These are phyloP conservation scores for Tetrapisispora arboricola DNA, from an alignment of 805 yeast species.

Conservation along the genomic window DNA sequence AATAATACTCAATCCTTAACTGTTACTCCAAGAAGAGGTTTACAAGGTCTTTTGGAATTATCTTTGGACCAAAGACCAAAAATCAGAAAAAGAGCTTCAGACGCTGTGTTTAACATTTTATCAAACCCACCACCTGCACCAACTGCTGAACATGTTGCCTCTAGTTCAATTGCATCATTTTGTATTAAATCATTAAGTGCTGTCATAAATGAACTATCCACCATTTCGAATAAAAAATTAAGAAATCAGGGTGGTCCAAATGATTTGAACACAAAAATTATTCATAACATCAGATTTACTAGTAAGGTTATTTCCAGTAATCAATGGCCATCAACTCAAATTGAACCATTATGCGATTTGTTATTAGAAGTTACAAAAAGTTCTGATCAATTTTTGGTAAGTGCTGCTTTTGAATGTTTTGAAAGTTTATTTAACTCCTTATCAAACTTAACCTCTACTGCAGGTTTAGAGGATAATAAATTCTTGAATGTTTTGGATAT, in stretches of 20 bases:
- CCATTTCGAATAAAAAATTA: conserved; percentile 27
- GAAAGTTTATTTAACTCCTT: conserved; percentile 21
- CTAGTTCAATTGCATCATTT: conserved; percentile 57
- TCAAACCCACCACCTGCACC: conserved; percentile 66
- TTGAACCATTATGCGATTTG: conserved; percentile 66
- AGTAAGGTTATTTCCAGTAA: conserved; percentile 58
- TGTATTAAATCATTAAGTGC: conserved; percentile 47
- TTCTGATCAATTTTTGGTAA: conserved; percentile 75
- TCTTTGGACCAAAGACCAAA: conserved; percentile 87
- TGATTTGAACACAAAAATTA: conserved; percentile 47
- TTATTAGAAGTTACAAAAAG: conserved; percentile 69
- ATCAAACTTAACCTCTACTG: conserved; percentile 32
- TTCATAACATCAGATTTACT: conserved; percentile 72
- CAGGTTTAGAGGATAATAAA: conserved; percentile 50
- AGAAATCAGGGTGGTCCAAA: conserved; percentile 31
- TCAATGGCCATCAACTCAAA: conserved; percentile 69
- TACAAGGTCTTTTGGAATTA: conserved; percentile 65
- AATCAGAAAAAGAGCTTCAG: conserved; percentile 90
- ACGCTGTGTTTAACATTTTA: conserved; percentile 62
- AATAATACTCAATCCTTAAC: conserved; percentile 37
- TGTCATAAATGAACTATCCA: conserved; percentile 33
- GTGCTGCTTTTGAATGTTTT: conserved; percentile 74
- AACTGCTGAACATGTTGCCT: conserved; percentile 65
- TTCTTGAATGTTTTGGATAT: conserved; percentile 56
- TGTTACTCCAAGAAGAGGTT: conserved; percentile 66